phyloP scores from a whole-genome alignment of 371 early-diverging fungal genomes.

The Mortierella sp. region DNA sequence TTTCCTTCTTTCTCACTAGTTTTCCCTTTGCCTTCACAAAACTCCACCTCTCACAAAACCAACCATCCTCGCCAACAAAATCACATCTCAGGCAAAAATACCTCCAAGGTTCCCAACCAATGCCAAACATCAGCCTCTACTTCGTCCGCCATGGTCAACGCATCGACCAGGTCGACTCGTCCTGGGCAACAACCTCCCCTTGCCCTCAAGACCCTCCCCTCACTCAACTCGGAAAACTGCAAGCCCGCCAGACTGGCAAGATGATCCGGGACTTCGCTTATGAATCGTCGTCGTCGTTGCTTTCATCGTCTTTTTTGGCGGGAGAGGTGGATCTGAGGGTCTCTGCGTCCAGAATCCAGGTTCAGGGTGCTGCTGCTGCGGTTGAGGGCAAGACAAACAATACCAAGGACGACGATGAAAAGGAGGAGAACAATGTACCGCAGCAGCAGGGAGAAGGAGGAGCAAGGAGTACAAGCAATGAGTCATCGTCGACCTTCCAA shows the following conservation, averaged over 20 bases:
- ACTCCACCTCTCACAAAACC: neutral
- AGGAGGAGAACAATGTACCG: neutral
- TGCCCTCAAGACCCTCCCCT: constrained; percentile 69
- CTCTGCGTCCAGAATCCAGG: neutral
- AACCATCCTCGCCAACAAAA: neutral
- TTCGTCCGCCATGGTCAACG: constrained; percentile 72
- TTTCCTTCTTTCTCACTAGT: neutral
- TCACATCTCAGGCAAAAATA: neutral
- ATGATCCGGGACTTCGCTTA: constrained; percentile 41
- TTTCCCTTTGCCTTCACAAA: constrained; percentile 8
- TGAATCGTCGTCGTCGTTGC: constrained; percentile 15
- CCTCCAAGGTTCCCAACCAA: neutral
- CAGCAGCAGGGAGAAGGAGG: neutral
- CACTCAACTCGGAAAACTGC: constrained; percentile 61
- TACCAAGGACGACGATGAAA: neutral
- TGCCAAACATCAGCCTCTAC: constrained; percentile 55
- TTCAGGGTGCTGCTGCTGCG: neutral
- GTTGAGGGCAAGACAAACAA: neutral
- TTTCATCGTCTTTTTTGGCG: neutral
- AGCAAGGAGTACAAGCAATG: neutral
- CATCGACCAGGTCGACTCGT: constrained; percentile 64
- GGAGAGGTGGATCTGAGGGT: neutral
- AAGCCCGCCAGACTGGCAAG: constrained; percentile 61
- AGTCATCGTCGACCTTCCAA: constrained; percentile 17
- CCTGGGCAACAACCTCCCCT: constrained; percentile 59